phyloP scores from a whole-genome alignment of 805 yeast species.

The Metschnikowia cerradonensis region DNA sequence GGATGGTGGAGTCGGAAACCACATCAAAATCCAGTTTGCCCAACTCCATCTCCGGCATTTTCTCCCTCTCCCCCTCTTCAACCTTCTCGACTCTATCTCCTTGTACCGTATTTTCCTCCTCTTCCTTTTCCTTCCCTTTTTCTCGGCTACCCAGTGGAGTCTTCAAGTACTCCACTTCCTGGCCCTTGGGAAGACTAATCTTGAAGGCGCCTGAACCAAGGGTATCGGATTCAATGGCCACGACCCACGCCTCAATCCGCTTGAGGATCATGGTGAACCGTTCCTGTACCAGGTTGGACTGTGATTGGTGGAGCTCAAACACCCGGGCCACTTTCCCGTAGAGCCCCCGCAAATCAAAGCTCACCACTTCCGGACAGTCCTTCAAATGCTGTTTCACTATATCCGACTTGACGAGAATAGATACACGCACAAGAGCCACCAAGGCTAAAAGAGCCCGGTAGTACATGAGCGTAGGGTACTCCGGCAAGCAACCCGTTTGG shows the following conservation, averaged over 20 bases:
- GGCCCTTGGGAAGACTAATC: constrained; percentile 28
- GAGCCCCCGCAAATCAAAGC: constrained; percentile 6
- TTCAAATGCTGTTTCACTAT: constrained; percentile 4
- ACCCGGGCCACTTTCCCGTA: constrained; percentile 4
- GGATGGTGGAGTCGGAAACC: constrained; percentile 14
- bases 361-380: not conserved
- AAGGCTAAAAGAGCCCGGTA: constrained; percentile 53
- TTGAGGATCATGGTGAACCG: constrained; percentile 17
- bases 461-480: constrained; percentile 49
- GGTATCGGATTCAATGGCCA: constrained; percentile 6
- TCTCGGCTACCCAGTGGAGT: not conserved
- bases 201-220: constrained; percentile 8
- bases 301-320: not conserved
- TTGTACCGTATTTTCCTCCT: not conserved
- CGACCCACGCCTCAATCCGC: constrained; percentile 22
- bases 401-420: constrained; percentile 40
- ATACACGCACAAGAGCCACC: constrained; percentile 44
- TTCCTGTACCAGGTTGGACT: constrained; percentile 5
- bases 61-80: no score
- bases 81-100: not conserved
- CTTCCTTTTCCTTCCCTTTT: not conserved
- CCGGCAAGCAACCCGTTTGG: constrained; percentile 31
- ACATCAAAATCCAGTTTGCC: not conserved
- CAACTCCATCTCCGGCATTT: no score
- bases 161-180: constrained; percentile 23